Percentiles rank a stretch among this genome's conserved stretches.
phyloP scores from a whole-genome alignment of 2,329 filamentous ascomycete genomes.

The Penicillium fuscoglaucum region DNA sequence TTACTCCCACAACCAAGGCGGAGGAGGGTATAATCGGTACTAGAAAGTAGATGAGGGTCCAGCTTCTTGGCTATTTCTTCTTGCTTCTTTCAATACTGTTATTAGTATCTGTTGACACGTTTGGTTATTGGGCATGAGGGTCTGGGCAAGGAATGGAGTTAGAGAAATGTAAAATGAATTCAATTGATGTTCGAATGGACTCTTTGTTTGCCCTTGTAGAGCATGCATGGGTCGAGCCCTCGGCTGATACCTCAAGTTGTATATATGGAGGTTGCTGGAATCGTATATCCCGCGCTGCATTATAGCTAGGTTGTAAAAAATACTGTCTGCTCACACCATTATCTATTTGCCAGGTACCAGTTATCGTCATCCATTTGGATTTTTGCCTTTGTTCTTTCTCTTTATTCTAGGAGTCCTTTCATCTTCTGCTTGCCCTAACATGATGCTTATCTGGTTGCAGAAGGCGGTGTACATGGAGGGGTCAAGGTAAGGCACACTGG shows the following conservation, averaged over 20 bases:
- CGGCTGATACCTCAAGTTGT: background rate
- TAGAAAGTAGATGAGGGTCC: slow-evolving; percentile 16
- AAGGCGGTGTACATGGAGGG: slow-evolving; percentile 22
- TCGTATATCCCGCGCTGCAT: background rate
- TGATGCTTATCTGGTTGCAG: background rate
- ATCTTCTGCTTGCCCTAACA: background rate
- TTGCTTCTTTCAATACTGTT: slow-evolving; percentile 1
- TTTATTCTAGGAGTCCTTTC: background rate
- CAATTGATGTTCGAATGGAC: background rate
- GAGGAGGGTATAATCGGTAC: slow-evolving; percentile 44
- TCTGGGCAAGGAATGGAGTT: slow-evolving; percentile 9
- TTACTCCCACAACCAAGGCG: slow-evolving; percentile 22
- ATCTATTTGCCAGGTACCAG: background rate
- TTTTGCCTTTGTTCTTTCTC: background rate
- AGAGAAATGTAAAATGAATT: slow-evolving; percentile 14
- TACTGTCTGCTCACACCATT: too few relatives aligned
- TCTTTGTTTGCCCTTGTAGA: background rate
- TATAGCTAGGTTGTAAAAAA: background rate
- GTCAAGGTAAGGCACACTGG: slow-evolving; percentile 16
- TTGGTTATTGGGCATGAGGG: slow-evolving; percentile 3
- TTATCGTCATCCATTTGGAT: too few relatives aligned
- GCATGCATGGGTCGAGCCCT: background rate
- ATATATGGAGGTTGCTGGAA: background rate
- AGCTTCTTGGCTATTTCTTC: background rate
- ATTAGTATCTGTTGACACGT: slow-evolving; percentile 5